These are phyloP conservation scores for Prunus mume DNA, from an alignment of 306 rosid genomes.

Conservation along the genomic window DNA sequence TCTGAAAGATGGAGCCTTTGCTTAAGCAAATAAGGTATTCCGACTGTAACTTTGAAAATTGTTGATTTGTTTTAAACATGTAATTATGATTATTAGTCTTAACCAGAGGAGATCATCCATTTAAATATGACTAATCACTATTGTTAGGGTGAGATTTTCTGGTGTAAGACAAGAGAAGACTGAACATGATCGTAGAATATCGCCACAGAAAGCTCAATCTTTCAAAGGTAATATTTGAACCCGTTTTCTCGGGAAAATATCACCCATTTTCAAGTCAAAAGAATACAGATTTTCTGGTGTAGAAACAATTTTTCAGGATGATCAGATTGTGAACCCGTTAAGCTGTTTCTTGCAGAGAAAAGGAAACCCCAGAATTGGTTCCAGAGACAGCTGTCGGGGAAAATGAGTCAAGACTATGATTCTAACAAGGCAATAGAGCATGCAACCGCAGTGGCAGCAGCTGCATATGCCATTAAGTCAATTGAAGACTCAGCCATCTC, in stretches of 20 bases:
- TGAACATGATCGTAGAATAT: slow-evolving; percentile 36
- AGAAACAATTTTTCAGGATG: background rate
- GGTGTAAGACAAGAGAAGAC: slow-evolving; percentile 26
- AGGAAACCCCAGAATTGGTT: slow-evolving; percentile 59
- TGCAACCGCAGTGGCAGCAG: slow-evolving; percentile 78
- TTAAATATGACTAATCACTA: slow-evolving; percentile 15
- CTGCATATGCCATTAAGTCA: slow-evolving; percentile 48
- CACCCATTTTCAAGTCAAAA: background rate
- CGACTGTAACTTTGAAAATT: background rate
- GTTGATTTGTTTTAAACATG: background rate
- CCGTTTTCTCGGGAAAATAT: background rate
- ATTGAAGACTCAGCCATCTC: slow-evolving; percentile 29
- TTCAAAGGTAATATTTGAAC: slow-evolving; percentile 48
- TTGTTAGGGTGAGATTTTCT: slow-evolving; percentile 39
- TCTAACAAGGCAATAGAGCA: slow-evolving; percentile 37
- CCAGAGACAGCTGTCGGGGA: slow-evolving; percentile 37
- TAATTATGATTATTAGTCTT: background rate
- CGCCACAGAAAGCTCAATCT: slow-evolving; percentile 40
- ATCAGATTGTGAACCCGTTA: background rate
- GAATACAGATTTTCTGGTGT: background rate
- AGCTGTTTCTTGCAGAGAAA: slow-evolving; percentile 44
- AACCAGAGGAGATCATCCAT: background rate
- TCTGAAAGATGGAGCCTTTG: slow-evolving; percentile 34
- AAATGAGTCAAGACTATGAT: slow-evolving; percentile 47
- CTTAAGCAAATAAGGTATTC: slow-evolving; percentile 52